Evolutionary conservation across 1,284 basidiomycete genomes (phyloP), one percentile per base, ranked within the genome.

Genomic region (Mrakiaceae sp.): DNA sequence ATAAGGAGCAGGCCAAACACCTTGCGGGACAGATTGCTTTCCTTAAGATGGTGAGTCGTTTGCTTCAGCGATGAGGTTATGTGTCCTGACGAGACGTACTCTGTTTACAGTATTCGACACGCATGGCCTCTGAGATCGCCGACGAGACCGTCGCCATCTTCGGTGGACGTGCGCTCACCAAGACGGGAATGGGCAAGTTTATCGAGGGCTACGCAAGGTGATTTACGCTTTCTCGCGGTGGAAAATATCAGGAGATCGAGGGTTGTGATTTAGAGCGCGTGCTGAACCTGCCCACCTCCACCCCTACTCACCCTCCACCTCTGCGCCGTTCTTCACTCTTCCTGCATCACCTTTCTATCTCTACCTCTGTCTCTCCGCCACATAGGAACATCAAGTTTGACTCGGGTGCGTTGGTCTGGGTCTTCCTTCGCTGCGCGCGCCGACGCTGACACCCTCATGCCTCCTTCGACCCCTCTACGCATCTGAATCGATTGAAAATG

Each of bases 1-100:
- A 97, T 74, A 82, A 81, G 66, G 84, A 95, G 74, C 91, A 92
- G 77, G 14, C 40, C 27, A 44, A 53, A 39, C 50, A 53, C 42
- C 49, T 53, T 10, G 42, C 7, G 43, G 70, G 73, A 5, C 76
- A 76, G 66, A 74, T 77, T 60, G 73, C 74, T 7, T 76, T 77
- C 73, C 71, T 77, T 66, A 77, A 87, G 66, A 87, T 87, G 85
- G 27, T 27, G 27, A 54, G 8, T 12, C 12, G 12, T 54, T n/a
- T 54, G 12, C 9, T 54, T 12, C 52, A 4, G 12, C 27, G 27
- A 27, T 27, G 27, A 27, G 27, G 2, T 27, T 27, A 27, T 27
- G 27, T 27, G 27, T 27, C 27, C 27, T 27, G 27, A 27, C 27
- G 27, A 2, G 27, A 2, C 27, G 27, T 27, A 27, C 27, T 27